phyloP scores from a whole-genome alignment of 1,284 basidiomycete species.

The Ustilago nuda region DNA sequence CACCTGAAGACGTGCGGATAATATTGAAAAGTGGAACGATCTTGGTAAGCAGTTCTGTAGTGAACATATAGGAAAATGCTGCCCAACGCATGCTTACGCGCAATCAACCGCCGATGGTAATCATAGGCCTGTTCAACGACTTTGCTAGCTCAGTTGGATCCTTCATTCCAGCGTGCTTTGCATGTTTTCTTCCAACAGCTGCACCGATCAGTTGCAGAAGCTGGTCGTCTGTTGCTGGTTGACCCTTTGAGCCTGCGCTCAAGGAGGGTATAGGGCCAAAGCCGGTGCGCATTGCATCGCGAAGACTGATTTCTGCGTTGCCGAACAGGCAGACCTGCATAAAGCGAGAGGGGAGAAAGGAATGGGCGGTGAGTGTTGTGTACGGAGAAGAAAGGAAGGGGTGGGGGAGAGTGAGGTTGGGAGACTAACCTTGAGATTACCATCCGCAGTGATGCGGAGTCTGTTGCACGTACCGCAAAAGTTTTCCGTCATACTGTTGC shows the following conservation, averaged over 20 bases:
- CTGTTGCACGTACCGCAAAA: slow-evolving; percentile 88
- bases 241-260: slow-evolving; percentile 26
- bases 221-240: slow-evolving; percentile 73
- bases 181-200: slow-evolving; percentile 81
- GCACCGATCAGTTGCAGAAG: slow-evolving; percentile 76
- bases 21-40: background rate
- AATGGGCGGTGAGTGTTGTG: background rate
- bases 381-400: background rate
- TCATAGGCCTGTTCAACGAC: slow-evolving; percentile 75
- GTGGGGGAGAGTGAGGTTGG: background rate
- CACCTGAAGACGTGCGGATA: background rate
- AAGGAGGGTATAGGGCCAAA: slow-evolving; percentile 33
- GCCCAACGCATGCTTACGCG: slow-evolving; percentile 2
- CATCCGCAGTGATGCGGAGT: slow-evolving; percentile 85
- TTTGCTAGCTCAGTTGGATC: slow-evolving; percentile 58
- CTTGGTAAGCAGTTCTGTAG: slow-evolving; percentile 21
- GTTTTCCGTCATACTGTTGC: slow-evolving; percentile 77
- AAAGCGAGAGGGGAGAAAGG: background rate
- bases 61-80: background rate
- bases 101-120: slow-evolving; percentile 78
- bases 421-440: slow-evolving; percentile 81
- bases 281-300: slow-evolving; percentile 76
- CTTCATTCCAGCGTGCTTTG: slow-evolving; percentile 76
- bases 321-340: slow-evolving; percentile 79
- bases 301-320: slow-evolving; percentile 82